Evolutionary conservation across 148 eudicot genomes (phyloP).

Genomic region (Amaranthus palmeri): DNA sequence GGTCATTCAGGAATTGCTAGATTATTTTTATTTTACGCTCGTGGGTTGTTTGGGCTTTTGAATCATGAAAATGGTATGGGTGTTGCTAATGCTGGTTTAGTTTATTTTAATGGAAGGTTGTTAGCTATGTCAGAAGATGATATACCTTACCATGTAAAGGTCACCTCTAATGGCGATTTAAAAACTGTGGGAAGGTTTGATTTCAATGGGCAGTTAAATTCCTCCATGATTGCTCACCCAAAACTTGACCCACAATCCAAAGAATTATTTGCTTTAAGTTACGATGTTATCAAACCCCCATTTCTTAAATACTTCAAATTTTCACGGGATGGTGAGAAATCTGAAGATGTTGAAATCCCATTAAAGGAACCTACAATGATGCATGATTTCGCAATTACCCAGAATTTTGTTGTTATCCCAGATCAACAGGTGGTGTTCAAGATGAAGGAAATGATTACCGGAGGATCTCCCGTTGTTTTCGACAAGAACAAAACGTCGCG

Average conservation of each 20-base stretch:
- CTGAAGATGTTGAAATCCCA: slow-evolving; percentile 51
- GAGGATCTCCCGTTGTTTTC: slow-evolving; percentile 61
- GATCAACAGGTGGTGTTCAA: slow-evolving; percentile 72
- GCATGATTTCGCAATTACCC: slow-evolving; percentile 73
- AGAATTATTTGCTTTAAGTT: slow-evolving; percentile 57
- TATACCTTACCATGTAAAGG: slow-evolving; percentile 52
- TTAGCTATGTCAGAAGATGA: slow-evolving; percentile 89
- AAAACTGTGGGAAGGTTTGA: slow-evolving; percentile 52
- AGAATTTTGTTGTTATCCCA: slow-evolving; percentile 57
- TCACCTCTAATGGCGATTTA: slow-evolving; percentile 52
- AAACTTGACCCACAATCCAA: slow-evolving; percentile 53
- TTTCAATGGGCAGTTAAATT: slow-evolving; percentile 39
- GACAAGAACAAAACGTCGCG: slow-evolving; percentile 52
- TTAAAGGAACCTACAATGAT: slow-evolving; percentile 58
- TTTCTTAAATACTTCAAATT: slow-evolving; percentile 55
- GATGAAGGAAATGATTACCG: slow-evolving; percentile 46
- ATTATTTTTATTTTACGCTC: slow-evolving; percentile 44
- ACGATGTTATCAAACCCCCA: slow-evolving; percentile 58
- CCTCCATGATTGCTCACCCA: slow-evolving; percentile 82
- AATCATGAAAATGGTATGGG: slow-evolving; percentile 53
- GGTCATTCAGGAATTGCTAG: slow-evolving; percentile 64
- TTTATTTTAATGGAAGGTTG: slow-evolving; percentile 51
- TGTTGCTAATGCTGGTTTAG: slow-evolving; percentile 72
- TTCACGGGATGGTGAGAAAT: slow-evolving; percentile 39
- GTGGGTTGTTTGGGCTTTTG: slow-evolving; percentile 42